Evolutionary conservation across 2,329 filamentous ascomycete genomes (phyloP).

Genomic region (Cadophora luteo-olivacea): DNA sequence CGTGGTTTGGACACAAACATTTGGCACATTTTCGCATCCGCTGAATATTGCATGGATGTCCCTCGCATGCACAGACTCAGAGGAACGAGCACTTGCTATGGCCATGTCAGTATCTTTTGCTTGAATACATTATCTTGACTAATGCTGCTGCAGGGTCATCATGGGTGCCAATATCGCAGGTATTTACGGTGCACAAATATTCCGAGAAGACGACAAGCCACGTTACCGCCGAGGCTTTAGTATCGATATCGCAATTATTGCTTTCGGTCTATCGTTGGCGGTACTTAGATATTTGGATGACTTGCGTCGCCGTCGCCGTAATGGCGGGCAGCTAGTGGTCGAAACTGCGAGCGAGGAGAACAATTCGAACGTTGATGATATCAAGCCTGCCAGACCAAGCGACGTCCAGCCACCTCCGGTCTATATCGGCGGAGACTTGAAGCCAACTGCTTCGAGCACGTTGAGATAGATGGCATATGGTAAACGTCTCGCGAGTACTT

Average conservation of each 20-base stretch:
- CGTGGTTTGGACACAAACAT: conserved; percentile 22
- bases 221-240: conserved; percentile 27
- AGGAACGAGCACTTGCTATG: conserved; percentile 22
- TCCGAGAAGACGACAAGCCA: conserved; percentile 35
- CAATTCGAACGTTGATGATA: conserved; percentile 9
- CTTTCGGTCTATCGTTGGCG: conserved; percentile 1
- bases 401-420: background rate
- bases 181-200: conserved; percentile 42
- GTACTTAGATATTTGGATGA: conserved; percentile 11
- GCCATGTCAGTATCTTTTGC: conserved; percentile 31
- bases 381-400: conserved; percentile 4
- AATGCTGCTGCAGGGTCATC: conserved; percentile 4
- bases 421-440: background rate
- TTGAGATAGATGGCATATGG: background rate
- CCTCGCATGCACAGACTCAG: conserved; percentile 18
- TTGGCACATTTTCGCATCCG: conserved; percentile 14
- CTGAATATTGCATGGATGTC: conserved; percentile 26
- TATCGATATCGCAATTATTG: conserved; percentile 16
- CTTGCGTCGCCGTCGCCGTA: conserved; percentile 4
- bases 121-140: conserved; percentile 31
- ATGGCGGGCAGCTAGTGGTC: background rate
- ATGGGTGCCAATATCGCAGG: conserved; percentile 37
- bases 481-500: too few relatives aligned
- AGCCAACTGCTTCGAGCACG: background rate
- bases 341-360: conserved; percentile 7